Base-by-base conservation (phyloP, 208 protist species). In the Wallacemonas collosoma region DNA sequence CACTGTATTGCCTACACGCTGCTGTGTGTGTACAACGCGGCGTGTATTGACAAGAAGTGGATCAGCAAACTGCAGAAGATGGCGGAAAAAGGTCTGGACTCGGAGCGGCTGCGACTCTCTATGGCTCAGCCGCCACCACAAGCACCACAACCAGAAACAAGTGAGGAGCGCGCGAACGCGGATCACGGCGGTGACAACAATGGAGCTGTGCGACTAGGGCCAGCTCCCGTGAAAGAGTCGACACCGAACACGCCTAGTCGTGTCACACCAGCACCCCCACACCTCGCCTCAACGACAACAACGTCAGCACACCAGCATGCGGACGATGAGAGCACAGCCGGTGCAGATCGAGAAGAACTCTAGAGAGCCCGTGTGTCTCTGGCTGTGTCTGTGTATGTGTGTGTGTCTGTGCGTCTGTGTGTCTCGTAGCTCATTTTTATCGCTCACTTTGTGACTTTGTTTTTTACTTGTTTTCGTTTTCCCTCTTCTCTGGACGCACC, bases 11-110 rank as follows among this genome's bases (percentile, higher is more conserved):
- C 60, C 6, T 92, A 82, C 54, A 58, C 72, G n/a, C 50, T 78
- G 7, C 50, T 90, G 4, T 79, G 78, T 58, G 72, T 90, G 12
- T 86, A 90, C 73, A 83, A 89, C 67, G 87, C 87, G 6, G 84
- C 84, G 15, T 75, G 45, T 48, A 72, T 87, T 65, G 81, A 86
- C 61, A 77, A 73, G 54, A 82, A 83, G 71, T 88, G 83, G 81
- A 80, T 89, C 41, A 11, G 64, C 60, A 87, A 89, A 64, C 70
- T 91, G 43, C 82, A 91, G 72, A 47, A 72, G 53, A 71, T 81
- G 71, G 72, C 81, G 35, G 17, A 74, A 17, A 82, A 77, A 50
- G 76, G 75, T 11, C 77, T 85, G 73, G 75, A 81, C 38, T 67
- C 72, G 41, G 76, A 79, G 61, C 67, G 72, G 50, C 43, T 76